A percentile compares a stretch with the other conserved stretches of the same genome.
Conservation (phyloP, 2,329 filamentous ascomycete species). For the Cryoendolithus antarcticus region DNA sequence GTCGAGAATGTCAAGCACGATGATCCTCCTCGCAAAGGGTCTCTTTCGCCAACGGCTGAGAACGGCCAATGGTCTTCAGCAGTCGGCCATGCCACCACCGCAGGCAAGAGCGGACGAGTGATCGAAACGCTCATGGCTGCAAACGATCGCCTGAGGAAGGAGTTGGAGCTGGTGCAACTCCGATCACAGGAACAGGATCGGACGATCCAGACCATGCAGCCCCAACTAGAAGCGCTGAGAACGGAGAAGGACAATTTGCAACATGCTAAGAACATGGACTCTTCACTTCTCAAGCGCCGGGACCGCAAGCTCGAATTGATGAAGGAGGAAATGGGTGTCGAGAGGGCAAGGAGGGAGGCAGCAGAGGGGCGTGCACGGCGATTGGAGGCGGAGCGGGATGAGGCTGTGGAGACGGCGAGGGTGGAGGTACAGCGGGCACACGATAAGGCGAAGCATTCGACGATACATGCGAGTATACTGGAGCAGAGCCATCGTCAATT, state of each 20-base stretch:
- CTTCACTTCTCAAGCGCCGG: conserved; percentile 56
- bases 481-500: conserved; percentile 61
- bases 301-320: conserved; percentile 63
- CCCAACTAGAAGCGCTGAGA: conserved; percentile 57
- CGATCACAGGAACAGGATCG: conserved; percentile 58
- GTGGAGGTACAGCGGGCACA: conserved; percentile 48
- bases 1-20: background rate
- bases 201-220: conserved; percentile 53
- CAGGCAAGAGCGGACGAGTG: conserved; percentile 61
- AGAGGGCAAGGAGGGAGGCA: conserved; percentile 48
- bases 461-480: conserved; percentile 51
- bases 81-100: conserved; percentile 53
- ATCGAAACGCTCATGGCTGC: conserved; percentile 74
- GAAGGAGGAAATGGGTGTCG: conserved; percentile 50
- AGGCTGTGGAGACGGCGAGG: conserved; percentile 46
- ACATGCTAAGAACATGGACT: conserved; percentile 59
- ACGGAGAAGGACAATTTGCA: conserved; percentile 58
- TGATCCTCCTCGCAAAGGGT: conserved; percentile 3
- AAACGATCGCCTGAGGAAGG: conserved; percentile 64
- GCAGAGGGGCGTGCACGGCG: conserved; percentile 49
- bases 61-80: conserved; percentile 48
- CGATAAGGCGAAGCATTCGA: conserved; percentile 39
- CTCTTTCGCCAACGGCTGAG: conserved; percentile 5
- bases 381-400: conserved; percentile 53
- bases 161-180: conserved; percentile 35